Evolutionary conservation across 768 basidiomycete genomes (phyloP), one percentile per base, ranked within the genome.

Genomic region (Kwoniella mangroviensis): DNA sequence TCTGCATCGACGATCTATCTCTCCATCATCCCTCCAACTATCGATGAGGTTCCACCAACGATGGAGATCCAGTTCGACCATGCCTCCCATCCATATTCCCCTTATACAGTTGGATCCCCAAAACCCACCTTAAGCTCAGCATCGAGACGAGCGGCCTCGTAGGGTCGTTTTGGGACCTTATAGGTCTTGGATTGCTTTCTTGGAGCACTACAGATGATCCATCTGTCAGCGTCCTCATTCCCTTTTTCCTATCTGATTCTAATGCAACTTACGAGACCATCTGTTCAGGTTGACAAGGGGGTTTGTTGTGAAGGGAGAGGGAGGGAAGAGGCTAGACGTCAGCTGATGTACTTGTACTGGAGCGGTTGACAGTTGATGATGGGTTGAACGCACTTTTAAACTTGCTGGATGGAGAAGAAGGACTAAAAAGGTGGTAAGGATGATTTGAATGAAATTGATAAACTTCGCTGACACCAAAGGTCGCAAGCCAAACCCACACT

Each of bases 101-200:
- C 6, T 34, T 34, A 34, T 34, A 34, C 43, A 2, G 28, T n/a
- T 42, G 11, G 11, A n/a, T 45, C 9, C 34, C 10, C 17, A 51
- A 55, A 61, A 80, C 83, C 69, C 81, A 94, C 94, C 92, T 98
- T 98, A 85, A 99, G 89, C 89, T 99, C 97, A 78, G 92, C 91
- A 87, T 99, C 97, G 87, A 98, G 94, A 86, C 96, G 94, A 84
- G 95, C 93, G 69, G 94, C 93, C 87, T 91, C 93, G 86, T 90
- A 98, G 84, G 96, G 90, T 84, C 96, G 90, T 88, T 90, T 93
- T 83, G 96, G 96, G 89, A 97, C 95, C 89, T 98, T 97, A 88
- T 96, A 97, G 86, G 83, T 83, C 77, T 83, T 83, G 69, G 79
- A 79, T 72, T 81, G 79, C 73, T 82, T 82, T 72, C 83, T 75